A percentile compares a stretch with the other conserved stretches of the same genome.
phyloP scores from a whole-genome alignment of 148 eudicot genomes.

The Chenopodium berlandieri region DNA sequence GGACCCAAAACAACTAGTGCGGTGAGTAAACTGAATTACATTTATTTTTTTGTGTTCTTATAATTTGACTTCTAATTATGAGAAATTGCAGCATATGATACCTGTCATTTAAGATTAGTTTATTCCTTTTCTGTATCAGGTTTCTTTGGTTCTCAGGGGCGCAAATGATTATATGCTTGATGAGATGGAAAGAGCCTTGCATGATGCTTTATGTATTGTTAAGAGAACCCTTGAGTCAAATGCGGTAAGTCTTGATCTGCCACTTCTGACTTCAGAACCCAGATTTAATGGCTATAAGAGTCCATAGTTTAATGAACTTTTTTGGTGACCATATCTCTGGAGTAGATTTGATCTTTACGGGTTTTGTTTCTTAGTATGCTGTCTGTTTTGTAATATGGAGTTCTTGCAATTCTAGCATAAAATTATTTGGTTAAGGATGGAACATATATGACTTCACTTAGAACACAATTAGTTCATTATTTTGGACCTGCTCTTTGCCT shows the following conservation, averaged over 20 bases:
- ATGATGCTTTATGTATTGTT: constrained; percentile 93
- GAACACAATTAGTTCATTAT: background rate
- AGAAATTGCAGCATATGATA: background rate
- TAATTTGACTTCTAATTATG: background rate
- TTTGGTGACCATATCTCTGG: too few species aligned
- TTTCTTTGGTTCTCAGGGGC: constrained; percentile 82
- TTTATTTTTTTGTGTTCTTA: background rate
- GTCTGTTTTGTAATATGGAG: background rate
- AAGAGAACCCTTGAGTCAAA: constrained; percentile 95
- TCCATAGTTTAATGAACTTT: too few species aligned
- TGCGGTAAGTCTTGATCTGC: constrained; percentile 42
- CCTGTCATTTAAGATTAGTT: background rate
- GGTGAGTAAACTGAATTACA: constrained; percentile 37
- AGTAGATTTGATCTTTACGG: background rate
- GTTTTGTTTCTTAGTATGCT: background rate
- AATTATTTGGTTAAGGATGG: too few species aligned
- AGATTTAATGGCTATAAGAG: too few species aligned
- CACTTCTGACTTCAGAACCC: background rate
- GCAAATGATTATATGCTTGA: constrained; percentile 99
- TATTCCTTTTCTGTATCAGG: constrained; percentile 43
- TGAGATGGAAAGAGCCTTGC: constrained; percentile 98
- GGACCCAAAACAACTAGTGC: constrained; percentile 87
- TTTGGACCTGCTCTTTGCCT: background rate
- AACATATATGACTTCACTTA: background rate
- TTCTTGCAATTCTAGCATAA: background rate